Conservation (phyloP, 176 grass and related monocot species). For the Oryza punctata region DNA sequence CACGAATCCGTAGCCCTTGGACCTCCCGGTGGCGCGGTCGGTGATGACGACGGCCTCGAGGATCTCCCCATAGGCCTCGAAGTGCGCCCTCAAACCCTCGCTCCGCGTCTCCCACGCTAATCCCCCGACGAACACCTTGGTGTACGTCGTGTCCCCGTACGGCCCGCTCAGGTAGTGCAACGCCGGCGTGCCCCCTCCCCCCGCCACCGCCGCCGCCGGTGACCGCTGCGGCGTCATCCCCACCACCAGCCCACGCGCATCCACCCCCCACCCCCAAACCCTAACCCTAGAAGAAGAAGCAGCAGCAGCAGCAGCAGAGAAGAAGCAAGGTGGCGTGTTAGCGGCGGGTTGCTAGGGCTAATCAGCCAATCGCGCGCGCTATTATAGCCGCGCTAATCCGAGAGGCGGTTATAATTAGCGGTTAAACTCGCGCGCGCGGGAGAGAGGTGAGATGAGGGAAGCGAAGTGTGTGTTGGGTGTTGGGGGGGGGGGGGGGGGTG, state of each 20-base stretch:
- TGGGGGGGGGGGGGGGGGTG: too few species aligned
- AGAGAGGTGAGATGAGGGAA: background rate
- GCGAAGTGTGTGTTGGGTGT: constrained; percentile 4
- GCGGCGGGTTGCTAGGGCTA: constrained; percentile 20
- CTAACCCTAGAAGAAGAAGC: constrained; percentile 50
- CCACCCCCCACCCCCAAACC: constrained; percentile 47
- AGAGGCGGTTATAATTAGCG: constrained; percentile 25
- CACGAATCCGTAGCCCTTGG: constrained; percentile 78
- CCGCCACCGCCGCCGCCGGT: constrained; percentile 11
- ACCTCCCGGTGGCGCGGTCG: constrained; percentile 64
- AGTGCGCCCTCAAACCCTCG: constrained; percentile 64
- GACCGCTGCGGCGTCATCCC: constrained; percentile 56
- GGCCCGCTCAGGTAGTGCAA: constrained; percentile 70
- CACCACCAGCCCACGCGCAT: constrained; percentile 38
- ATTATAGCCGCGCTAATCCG: constrained; percentile 47
- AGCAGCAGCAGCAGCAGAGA: background rate
- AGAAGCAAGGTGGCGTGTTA: constrained; percentile 14
- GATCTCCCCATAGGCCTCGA: constrained; percentile 57
- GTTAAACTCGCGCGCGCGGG: constrained; percentile 38
- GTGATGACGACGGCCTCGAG: constrained; percentile 79
- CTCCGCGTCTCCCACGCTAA: constrained; percentile 72
- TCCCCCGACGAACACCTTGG: constrained; percentile 75
- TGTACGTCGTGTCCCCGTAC: constrained; percentile 68
- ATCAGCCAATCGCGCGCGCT: constrained; percentile 31
- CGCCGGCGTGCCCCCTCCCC: constrained; percentile 32